Conservation (phyloP, 2,329 filamentous ascomycete genomes). For the Penicillium sp. region DNA sequence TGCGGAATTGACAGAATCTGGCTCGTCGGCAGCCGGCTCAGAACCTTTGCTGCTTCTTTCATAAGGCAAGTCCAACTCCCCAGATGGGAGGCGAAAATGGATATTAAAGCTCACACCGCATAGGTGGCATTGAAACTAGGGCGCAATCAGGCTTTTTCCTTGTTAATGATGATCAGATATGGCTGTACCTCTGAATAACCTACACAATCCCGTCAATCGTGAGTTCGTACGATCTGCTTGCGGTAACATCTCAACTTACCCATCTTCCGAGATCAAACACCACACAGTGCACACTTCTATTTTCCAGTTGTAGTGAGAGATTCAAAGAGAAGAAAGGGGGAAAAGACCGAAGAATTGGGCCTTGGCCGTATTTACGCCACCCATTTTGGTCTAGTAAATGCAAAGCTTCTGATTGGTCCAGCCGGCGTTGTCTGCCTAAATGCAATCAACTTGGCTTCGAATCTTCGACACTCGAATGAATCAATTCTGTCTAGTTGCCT, state of each 20-base stretch:
- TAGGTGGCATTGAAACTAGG: slow-evolving; percentile 17
- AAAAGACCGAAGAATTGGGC: background rate
- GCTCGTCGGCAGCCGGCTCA: background rate
- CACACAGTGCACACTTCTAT: no score
- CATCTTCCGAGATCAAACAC: background rate
- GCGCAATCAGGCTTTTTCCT: background rate
- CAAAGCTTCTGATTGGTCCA: background rate
- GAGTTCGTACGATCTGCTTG: background rate
- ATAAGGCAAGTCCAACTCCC: slow-evolving; percentile 8
- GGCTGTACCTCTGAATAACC: slow-evolving; percentile 1
- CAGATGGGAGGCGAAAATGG: slow-evolving; percentile 5
- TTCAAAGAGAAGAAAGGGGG: background rate
- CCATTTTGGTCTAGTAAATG: background rate
- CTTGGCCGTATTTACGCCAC: background rate
- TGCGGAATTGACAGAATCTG: background rate
- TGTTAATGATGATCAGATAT: background rate
- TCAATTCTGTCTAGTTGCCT: background rate
- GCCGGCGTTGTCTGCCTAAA: background rate
- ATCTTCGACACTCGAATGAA: background rate
- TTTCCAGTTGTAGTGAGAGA: background rate
- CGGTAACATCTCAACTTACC: background rate
- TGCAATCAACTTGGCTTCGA: background rate
- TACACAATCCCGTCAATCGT: background rate
- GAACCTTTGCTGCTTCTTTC: slow-evolving; percentile 3
- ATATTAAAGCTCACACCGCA: slow-evolving; percentile 24